Evolutionary conservation across 192 early-diverging fungal species (phyloP).

Genomic region (Glomus cerebriforme): DNA sequence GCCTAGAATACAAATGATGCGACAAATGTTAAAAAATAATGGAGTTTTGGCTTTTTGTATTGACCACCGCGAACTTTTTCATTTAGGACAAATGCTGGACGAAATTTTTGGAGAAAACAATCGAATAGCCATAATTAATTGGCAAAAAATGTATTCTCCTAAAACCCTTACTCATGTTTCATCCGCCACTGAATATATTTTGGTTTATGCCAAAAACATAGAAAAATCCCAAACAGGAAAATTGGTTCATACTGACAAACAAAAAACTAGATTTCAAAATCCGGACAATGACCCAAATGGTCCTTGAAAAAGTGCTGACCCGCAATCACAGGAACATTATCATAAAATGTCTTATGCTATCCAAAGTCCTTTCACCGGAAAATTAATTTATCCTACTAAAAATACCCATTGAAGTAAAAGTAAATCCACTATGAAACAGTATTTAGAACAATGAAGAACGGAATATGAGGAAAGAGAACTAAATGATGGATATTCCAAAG

Average conservation of each 20-base stretch:
- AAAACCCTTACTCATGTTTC: conserved; percentile 1
- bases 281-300: conserved; percentile 2
- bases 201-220: conserved; percentile 18
- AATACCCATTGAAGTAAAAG: not conserved
- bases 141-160: not conserved
- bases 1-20: conserved; percentile 11
- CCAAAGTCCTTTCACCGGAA: not conserved
- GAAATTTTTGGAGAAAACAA: conserved; percentile 23
- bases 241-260: not conserved
- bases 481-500: not conserved
- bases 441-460: not conserved
- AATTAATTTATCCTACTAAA: not conserved
- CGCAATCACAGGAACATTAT: not conserved
- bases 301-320: not conserved
- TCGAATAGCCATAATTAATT: conserved; percentile 18
- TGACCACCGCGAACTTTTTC: conserved; percentile 11
- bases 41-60: conserved; percentile 24
- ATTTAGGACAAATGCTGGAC: conserved; percentile 21
- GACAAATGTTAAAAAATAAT: conserved; percentile 17
- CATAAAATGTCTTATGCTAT: not conserved
- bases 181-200: not conserved
- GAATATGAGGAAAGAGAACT: not conserved
- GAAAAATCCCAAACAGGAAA: not conserved
- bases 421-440: not conserved
- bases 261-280: not conserved